Conservation (phyloP, 306 rosid species). For the Glycine tomentella region DNA sequence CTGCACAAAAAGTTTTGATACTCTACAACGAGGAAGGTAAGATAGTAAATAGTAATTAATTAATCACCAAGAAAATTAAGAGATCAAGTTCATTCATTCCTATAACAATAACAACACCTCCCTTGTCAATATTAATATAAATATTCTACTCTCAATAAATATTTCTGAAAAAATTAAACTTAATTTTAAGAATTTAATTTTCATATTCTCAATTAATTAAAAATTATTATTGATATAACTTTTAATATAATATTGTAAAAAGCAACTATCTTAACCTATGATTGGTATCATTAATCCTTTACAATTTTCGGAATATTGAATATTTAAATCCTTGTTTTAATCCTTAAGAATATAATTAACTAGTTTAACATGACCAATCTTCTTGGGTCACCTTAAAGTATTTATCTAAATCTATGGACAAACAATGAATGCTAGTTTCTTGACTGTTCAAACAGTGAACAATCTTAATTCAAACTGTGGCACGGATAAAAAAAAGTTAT, state of each 20-base stretch:
- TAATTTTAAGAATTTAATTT: background rate
- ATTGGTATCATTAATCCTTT: too few species aligned
- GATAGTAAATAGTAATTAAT: background rate
- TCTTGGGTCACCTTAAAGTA: background rate
- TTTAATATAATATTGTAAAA: background rate
- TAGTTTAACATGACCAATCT: too few species aligned
- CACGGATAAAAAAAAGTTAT: background rate
- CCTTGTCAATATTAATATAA: background rate
- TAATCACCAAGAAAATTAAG: background rate
- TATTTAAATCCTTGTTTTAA: too few species aligned
- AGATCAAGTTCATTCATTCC: background rate
- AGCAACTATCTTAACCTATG: too few species aligned
- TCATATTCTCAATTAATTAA: too few species aligned
- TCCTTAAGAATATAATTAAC: too few species aligned
- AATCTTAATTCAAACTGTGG: conserved; percentile 13
- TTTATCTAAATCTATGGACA: background rate
- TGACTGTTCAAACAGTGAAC: background rate
- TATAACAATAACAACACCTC: too few species aligned
- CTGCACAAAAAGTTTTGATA: background rate
- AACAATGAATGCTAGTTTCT: background rate
- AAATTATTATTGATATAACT: too few species aligned
- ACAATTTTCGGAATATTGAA: too few species aligned
- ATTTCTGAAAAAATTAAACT: background rate
- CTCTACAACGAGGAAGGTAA: conserved; percentile 5
- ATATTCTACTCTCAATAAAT: background rate